Evolutionary conservation across 2,329 filamentous ascomycete species (phyloP).

Genomic region (Trichophyton benhamiae): DNA sequence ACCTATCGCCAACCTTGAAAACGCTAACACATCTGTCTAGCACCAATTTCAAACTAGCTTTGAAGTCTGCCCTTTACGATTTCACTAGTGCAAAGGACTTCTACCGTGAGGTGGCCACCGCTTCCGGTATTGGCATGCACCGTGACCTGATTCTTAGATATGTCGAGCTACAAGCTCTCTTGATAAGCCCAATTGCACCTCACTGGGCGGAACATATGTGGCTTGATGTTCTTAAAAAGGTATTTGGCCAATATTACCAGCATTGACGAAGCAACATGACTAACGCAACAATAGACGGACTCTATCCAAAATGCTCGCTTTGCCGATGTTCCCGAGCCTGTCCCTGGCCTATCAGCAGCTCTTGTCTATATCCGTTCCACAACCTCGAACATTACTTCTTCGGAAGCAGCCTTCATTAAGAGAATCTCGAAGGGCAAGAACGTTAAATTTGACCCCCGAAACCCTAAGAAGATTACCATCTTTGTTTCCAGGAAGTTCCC

Average conservation of each 20-base stretch:
- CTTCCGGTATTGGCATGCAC: constrained; percentile 76
- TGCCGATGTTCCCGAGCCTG: constrained; percentile 55
- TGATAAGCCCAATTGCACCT: constrained; percentile 73
- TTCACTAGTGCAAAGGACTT: constrained; percentile 78
- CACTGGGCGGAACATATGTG: constrained; percentile 94
- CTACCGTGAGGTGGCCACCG: constrained; percentile 71
- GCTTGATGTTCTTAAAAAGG: constrained; percentile 73
- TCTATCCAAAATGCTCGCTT: constrained; percentile 70
- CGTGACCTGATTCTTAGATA: constrained; percentile 65
- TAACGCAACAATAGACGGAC: constrained; percentile 34
- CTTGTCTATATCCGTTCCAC: constrained; percentile 68
- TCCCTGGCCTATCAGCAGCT: constrained; percentile 60
- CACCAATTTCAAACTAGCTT: constrained; percentile 73
- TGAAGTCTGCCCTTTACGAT: constrained; percentile 81
- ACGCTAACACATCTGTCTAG: constrained; percentile 19
- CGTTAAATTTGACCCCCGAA: constrained; percentile 72
- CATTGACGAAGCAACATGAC: background rate
- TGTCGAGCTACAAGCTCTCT: constrained; percentile 71
- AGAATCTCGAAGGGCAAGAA: constrained; percentile 89
- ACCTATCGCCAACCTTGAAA: background rate
- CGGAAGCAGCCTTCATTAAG: constrained; percentile 64
- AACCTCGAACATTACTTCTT: constrained; percentile 67
- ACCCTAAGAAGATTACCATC: constrained; percentile 82
- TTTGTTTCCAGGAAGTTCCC: constrained; percentile 72
- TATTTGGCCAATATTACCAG: constrained; percentile 11